Percentiles rank a stretch among this genome's conserved stretches.
phyloP scores from a whole-genome alignment of 192 early-diverging fungal species.

The Coemansia sp. region DNA sequence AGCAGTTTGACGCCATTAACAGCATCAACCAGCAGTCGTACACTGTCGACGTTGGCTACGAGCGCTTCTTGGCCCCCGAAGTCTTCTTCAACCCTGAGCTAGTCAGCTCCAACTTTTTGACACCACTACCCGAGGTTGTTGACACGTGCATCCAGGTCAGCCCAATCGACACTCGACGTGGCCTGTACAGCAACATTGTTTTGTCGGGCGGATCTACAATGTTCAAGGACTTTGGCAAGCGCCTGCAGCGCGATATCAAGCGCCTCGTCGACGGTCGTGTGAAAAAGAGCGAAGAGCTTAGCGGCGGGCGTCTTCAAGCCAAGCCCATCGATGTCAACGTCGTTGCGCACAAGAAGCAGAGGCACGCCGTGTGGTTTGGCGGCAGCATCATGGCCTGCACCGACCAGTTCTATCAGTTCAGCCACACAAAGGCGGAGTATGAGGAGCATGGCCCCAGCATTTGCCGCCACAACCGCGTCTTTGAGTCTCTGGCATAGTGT shows the following conservation, averaged over 20 bases:
- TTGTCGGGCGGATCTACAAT: slow-evolving; percentile 98
- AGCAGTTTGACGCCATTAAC: slow-evolving; percentile 80
- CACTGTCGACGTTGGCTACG: slow-evolving; percentile 94
- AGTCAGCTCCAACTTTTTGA: slow-evolving; percentile 92
- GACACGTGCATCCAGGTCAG: slow-evolving; percentile 95
- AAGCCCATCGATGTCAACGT: slow-evolving; percentile 95
- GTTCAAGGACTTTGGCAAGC: slow-evolving; percentile 96
- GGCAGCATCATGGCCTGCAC: slow-evolving; percentile 92
- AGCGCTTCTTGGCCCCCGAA: slow-evolving; percentile 98
- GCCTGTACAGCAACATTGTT: slow-evolving; percentile 99
- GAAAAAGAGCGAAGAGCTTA: slow-evolving; percentile 69
- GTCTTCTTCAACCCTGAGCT: slow-evolving; percentile 99
- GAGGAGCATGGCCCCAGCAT: slow-evolving; percentile 96
- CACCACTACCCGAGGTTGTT: slow-evolving; percentile 92
- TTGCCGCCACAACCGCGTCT: slow-evolving; percentile 89
- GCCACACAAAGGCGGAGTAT: slow-evolving; percentile 97
- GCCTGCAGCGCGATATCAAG: slow-evolving; percentile 94
- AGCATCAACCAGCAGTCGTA: slow-evolving; percentile 82
- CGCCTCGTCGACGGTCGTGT: slow-evolving; percentile 74
- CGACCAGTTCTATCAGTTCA: slow-evolving; percentile 82
- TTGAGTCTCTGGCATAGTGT: slow-evolving; percentile 56
- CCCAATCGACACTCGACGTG: slow-evolving; percentile 95
- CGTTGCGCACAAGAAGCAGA: slow-evolving; percentile 96
- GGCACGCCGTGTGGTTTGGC: slow-evolving; percentile 99
- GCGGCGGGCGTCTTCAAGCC: slow-evolving; percentile 67